phyloP scores from a whole-genome alignment of 768 basidiomycete species.

The Pholiota microspora region DNA sequence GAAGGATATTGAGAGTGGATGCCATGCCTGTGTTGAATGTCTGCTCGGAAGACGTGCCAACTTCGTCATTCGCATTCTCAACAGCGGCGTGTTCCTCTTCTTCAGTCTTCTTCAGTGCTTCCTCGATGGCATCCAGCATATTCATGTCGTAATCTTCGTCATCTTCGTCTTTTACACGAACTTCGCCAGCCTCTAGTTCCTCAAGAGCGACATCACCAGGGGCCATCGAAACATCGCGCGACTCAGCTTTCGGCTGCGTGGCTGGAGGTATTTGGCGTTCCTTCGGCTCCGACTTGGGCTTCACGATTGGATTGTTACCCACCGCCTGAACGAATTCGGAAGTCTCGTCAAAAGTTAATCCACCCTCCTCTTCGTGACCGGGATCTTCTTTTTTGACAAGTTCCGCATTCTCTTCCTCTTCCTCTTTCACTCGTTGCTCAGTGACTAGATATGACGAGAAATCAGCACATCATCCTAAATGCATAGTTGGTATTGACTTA shows the following conservation, averaged over 20 bases:
- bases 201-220: slow-evolving; percentile 61
- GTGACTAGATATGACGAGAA: slow-evolving; percentile 52
- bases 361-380: slow-evolving; percentile 42
- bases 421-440: slow-evolving; percentile 56
- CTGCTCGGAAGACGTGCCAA: slow-evolving; percentile 74
- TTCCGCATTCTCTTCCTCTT: slow-evolving; percentile 35
- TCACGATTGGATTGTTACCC: slow-evolving; percentile 57
- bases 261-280: slow-evolving; percentile 23
- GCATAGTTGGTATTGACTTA: slow-evolving; percentile 33
- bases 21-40: slow-evolving; percentile 84
- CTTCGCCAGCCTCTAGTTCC: slow-evolving; percentile 82
- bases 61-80: slow-evolving; percentile 27
- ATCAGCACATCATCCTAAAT: no score
- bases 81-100: slow-evolving; percentile 23
- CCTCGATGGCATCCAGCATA: slow-evolving; percentile 78
- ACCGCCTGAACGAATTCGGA: slow-evolving; percentile 94
- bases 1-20: slow-evolving; percentile 82
- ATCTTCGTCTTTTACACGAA: slow-evolving; percentile 77
- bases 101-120: slow-evolving; percentile 52
- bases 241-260: slow-evolving; percentile 32
- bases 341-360: slow-evolving; percentile 92
- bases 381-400: slow-evolving; percentile 43
- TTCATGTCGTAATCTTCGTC: slow-evolving; percentile 61
- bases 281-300: slow-evolving; percentile 45
- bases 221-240: slow-evolving; percentile 55